These are phyloP conservation scores for Solanum chacoense DNA, from an alignment of 305 asterid genomes.

Conservation along the genomic window DNA sequence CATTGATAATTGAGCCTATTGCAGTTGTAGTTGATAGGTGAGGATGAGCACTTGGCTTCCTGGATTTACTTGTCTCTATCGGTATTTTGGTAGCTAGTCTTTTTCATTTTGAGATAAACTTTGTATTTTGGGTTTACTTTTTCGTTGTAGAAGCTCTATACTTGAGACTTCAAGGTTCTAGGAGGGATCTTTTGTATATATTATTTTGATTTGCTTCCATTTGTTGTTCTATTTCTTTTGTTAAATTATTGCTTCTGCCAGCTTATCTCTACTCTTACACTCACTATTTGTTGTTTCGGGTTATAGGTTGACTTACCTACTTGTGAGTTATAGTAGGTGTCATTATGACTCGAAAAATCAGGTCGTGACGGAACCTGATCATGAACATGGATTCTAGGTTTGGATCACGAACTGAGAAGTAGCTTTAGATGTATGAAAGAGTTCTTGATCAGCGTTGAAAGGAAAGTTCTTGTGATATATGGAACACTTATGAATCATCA, in stretches of 20 bases:
- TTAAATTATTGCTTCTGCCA: background rate
- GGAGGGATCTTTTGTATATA: background rate
- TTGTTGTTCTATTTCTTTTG: background rate
- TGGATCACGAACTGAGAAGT: background rate
- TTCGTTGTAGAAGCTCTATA: background rate
- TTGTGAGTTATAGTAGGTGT: background rate
- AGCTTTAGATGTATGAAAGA: background rate
- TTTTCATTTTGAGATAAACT: background rate
- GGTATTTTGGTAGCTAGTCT: background rate
- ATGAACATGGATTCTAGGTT: background rate
- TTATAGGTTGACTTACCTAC: background rate
- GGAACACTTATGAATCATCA: background rate
- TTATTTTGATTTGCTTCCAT: background rate
- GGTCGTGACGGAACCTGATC: background rate
- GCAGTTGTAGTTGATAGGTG: background rate
- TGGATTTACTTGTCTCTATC: background rate
- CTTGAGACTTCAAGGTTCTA: background rate
- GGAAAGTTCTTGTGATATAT: background rate
- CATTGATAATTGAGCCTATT: background rate
- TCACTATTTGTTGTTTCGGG: background rate
- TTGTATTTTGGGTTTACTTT: background rate
- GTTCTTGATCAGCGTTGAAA: background rate
- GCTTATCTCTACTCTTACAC: background rate
- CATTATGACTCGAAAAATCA: background rate
- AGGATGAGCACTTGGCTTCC: background rate